A percentile compares a stretch with the other conserved stretches of the same genome.
Conservation (phyloP, 75 land plant species). For the Selaginella moellendorffii region DNA sequence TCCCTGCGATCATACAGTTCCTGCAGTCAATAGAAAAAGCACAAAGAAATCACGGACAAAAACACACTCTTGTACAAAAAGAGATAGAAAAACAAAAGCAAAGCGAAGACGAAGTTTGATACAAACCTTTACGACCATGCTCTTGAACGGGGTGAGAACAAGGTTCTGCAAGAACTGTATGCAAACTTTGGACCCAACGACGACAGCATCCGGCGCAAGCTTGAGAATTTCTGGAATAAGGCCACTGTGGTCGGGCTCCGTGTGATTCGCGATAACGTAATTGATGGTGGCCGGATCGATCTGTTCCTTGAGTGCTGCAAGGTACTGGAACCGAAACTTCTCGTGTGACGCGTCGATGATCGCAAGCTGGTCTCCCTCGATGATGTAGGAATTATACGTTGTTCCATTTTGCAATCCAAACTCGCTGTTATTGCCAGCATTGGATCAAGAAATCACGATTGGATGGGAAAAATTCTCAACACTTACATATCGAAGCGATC, state of each 20-base stretch:
- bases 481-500: conserved; percentile 40
- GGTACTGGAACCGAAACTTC: conserved; percentile 32
- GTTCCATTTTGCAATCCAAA: conserved; percentile 44
- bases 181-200: conserved; percentile 39
- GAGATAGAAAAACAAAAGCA: neutral
- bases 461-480: neutral
- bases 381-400: conserved; percentile 38
- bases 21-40: neutral
- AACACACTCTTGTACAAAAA: neutral
- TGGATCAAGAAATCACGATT: too few relatives aligned
- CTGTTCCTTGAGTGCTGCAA: conserved; percentile 30
- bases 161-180: conserved; percentile 37
- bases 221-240: conserved; percentile 36
- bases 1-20: conserved; percentile 31
- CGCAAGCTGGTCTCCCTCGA: conserved; percentile 33
- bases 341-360: conserved; percentile 45
- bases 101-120: neutral
- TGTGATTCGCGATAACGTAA: conserved; percentile 35
- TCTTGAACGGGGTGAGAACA: conserved; percentile 32
- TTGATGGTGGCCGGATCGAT: conserved; percentile 32
- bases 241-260: conserved; percentile 46
- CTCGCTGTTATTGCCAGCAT: too few relatives aligned
- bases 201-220: conserved; percentile 33
- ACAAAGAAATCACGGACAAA: neutral
- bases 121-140: conserved; percentile 32